Conservation (phyloP, 73 alveolate genomes). For the Tetrahymena borealis region DNA sequence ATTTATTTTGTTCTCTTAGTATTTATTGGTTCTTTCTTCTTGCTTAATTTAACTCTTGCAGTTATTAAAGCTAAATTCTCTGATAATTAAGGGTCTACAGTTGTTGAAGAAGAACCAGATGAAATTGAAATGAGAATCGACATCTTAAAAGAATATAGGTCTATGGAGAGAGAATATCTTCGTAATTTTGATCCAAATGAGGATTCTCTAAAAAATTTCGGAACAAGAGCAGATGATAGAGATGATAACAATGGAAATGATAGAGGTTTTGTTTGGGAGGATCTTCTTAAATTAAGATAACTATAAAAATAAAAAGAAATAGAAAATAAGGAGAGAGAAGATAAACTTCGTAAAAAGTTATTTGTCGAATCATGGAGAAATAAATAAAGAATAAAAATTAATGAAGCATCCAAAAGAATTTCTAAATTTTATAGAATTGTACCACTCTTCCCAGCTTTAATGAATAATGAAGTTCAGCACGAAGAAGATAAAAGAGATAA, state of each 20-base stretch:
- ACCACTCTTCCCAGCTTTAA: not conserved
- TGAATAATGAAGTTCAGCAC: too few species aligned
- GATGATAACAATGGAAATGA: not conserved
- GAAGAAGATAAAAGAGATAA: too few species aligned
- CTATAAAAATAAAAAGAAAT: not conserved
- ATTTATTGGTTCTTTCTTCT: constrained; percentile 81
- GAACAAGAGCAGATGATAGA: not conserved
- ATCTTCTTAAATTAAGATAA: not conserved
- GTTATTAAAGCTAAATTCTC: constrained; percentile 80
- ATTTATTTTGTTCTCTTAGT: constrained; percentile 68
- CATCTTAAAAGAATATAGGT: not conserved
- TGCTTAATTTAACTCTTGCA: constrained; percentile 82
- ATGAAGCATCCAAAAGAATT: not conserved
- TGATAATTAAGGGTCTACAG: not conserved
- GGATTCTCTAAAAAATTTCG: too few species aligned
- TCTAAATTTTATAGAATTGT: not conserved
- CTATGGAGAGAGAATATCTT: not conserved
- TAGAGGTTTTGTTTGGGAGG: not conserved
- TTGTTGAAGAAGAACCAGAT: not conserved
- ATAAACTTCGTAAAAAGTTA: not conserved
- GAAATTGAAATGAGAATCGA: not conserved
- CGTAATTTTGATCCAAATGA: not conserved
- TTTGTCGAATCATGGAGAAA: not conserved
- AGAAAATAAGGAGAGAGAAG: not conserved
- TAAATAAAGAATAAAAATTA: not conserved